Base-by-base conservation (phyloP, 257 asterid species). In the Petrea volubilis region DNA sequence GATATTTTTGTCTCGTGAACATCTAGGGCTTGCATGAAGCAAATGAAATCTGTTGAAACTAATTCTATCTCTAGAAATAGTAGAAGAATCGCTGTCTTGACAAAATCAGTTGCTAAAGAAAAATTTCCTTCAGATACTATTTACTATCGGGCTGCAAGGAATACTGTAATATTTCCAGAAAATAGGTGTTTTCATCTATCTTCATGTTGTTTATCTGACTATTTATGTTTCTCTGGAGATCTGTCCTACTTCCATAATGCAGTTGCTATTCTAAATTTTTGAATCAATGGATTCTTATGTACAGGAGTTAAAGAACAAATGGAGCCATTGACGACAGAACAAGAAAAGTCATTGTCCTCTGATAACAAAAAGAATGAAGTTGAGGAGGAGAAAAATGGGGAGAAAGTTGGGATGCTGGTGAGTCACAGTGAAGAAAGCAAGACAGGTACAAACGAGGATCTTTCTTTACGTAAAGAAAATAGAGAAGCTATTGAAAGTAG, bases 291-390 rank as follows among this genome's bases (percentile, higher is more conserved):
- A 55, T 57, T 77, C 49, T 64, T 57, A 28, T 73, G 4, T 70
- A 38, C 89, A 88, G 99, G 84, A 79, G 70, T 69, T 52, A 82
- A 83, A 76, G 82, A 73, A 67, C 83, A 82, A 73, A 85, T 87
- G 92, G 82, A 80, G 79, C 91, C 94, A 47, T 73, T 90, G 78
- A 83, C 88, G 47, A 17, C 78, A 59, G 81, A 83, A 64, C 87
- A 84, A 80, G 96, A 85, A 66, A 75, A 71, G 79, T 80, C 85
- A 20, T 55, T 85, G 70, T 55, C 86, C 68, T 74, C 81, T 44
- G 90, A 82, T 78, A 72, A 80, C 64, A 76, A 79, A 33, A 70
- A 52, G 71, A 80, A 78, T 75, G 67, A 46, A 71, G 73, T 62
- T 61, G 82, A 63, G 66, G 89, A 70, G 68, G 81, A 77, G 73